Percentiles rank a stretch among this genome's conserved stretches.
phyloP scores from a whole-genome alignment of 179 eudicot genomes.

The Beta lomatogona region DNA sequence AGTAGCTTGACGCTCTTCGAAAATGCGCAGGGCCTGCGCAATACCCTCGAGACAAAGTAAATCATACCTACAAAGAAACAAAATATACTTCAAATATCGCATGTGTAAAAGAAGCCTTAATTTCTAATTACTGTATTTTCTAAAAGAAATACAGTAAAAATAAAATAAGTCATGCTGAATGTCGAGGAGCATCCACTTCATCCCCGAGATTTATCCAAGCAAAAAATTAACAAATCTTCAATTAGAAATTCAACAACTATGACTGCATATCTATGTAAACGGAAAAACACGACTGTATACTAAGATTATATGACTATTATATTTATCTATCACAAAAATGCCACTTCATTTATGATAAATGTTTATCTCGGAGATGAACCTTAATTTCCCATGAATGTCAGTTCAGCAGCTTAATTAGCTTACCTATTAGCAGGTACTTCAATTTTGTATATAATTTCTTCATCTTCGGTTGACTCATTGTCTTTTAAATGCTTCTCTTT shows the following conservation, averaged over 20 bases:
- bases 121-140: neutral
- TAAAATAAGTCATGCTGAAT: no score
- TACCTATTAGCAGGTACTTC: constrained; percentile 96
- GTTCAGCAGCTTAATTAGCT: neutral
- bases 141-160: no score
- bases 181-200: no score
- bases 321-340: no score
- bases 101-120: neutral
- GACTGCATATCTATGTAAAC: no score
- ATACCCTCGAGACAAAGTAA: constrained; percentile 97
- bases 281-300: no score
- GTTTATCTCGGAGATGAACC: no score
- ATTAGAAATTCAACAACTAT: no score
- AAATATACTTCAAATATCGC: neutral
- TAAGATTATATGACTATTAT: no score
- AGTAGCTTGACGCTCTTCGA: constrained; percentile 62
- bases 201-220: no score
- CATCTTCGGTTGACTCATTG: constrained; percentile 58
- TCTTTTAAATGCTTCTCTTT: constrained; percentile 85
- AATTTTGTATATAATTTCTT: constrained; percentile 89
- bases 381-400: neutral
- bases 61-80: constrained; percentile 60
- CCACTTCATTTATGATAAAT: no score
- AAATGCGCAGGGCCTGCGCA: constrained; percentile 76
- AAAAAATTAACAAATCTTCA: no score